These are phyloP conservation scores for Sporisorium iseilematis-ciliati DNA, from an alignment of 1,284 basidiomycete species.

Conservation along the genomic window DNA sequence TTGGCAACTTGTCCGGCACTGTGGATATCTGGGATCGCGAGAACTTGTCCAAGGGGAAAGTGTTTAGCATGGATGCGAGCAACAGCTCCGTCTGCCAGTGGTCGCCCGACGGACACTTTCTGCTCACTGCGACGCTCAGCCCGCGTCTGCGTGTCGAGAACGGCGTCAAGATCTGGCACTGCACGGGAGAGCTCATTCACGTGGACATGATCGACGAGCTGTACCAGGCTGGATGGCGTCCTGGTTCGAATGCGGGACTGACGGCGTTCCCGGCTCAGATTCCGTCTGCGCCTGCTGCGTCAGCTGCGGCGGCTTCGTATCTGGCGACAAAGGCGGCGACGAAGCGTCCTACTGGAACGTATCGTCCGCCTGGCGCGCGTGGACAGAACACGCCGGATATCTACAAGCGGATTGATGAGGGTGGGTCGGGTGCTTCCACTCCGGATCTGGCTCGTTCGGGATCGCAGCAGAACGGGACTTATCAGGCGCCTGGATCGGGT, in stretches of 20 bases:
- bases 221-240: constrained; percentile 89
- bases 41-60: constrained; percentile 78
- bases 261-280: constrained; percentile 80
- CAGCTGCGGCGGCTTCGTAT: constrained; percentile 73
- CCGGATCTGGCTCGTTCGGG: constrained; percentile 36
- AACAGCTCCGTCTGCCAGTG: constrained; percentile 95
- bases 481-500: constrained; percentile 50
- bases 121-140: constrained; percentile 92
- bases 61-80: constrained; percentile 88
- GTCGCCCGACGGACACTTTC: constrained; percentile 91
- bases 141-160: constrained; percentile 96
- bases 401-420: constrained; percentile 89
- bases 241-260: constrained; percentile 77
- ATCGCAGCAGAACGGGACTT: constrained; percentile 43
- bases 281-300: constrained; percentile 80
- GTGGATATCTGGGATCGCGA: constrained; percentile 92
- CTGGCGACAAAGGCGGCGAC: constrained; percentile 65
- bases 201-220: constrained; percentile 82
- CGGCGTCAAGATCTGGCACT: constrained; percentile 95
- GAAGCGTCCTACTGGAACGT: constrained; percentile 69
- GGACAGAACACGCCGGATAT: constrained; percentile 85
- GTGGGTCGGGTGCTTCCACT: constrained; percentile 65
- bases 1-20: constrained; percentile 94
- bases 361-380: constrained; percentile 76
- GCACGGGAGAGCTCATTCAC: constrained; percentile 85